Base-by-base conservation (phyloP, 176 grass and related monocot genomes). In the Triticum turgidum region DNA sequence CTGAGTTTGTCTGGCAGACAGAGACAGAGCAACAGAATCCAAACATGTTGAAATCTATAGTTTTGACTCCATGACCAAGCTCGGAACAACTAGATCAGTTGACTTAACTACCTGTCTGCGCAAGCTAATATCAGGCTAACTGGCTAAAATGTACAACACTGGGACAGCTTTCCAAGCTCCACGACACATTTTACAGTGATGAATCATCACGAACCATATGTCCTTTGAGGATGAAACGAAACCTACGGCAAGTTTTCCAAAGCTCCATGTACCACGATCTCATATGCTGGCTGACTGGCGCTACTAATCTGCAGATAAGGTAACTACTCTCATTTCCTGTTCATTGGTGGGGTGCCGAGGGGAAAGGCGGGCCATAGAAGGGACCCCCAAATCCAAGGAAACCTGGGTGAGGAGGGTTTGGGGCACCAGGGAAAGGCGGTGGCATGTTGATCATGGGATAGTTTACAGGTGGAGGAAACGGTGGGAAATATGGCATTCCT, bases 121-220 rank as follows among this genome's bases (percentile, higher is more conserved):
- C 29, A 61, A 20, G 37, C 76, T 84, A 88, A 71, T 24, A 63
- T 72, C 81, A 79, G 52, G 81, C 38, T 77, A 17, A 49, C 74
- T 70, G 66, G 61, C 45, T 80, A 89, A 89, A 78, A 86, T 87
- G 49, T 92, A 89, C 79, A 89, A 83, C 76, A 92, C 70, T 42
- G 73, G 81, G 84, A 73, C 41, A 58, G 25, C 33, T 3, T 79
- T 80, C 44, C 42, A 15, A 77, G 59, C 41, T 77, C 79, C 45
- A 83, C 73, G 82, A 63, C 17, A 84, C 42, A 79, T 44, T 44
- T 9, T 37, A 76, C 73, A 20, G n/a, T 42, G 76, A 80, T 63
- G 80, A 64, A 85, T 76, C 82, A 86, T 65, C 65, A 71, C 6
- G 11, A 15, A 59, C 59, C 42, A 80, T 56, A 52, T 80, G 7